Base-by-base conservation (phyloP, 345 rosid species). In the Syzygium aromaticum region DNA sequence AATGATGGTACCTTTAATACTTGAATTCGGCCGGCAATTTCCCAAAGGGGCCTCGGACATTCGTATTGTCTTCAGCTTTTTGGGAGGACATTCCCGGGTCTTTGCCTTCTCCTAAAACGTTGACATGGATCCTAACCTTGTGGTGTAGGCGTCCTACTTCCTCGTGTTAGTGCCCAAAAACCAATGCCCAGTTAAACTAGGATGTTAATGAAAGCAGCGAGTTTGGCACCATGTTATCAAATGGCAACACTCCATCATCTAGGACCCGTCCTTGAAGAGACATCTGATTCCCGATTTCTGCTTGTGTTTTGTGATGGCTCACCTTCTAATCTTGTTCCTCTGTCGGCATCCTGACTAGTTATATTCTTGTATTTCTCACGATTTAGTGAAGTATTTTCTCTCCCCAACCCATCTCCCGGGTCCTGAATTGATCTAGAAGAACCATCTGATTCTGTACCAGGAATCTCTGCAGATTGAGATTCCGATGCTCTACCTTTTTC, bases 401-500 rank as follows among this genome's bases (percentile, higher is more conserved):
- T 84, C 54, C 57, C 64, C 27, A 53, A 19, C 49, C 21, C 2
- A 0, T 84, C 61, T 84, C 61, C 43, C 13, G 61, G 80, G 86
- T 87, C 51, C 10, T 52, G 84, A 27, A 82, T 40, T 67, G 86
- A 87, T 28, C 30, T 63, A 40, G 67, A 63, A 27, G 28, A 33
- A 67, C 84, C 43, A 3, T 88, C 87, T 52, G 80, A 40, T 38
- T 73, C 80, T 73, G 46, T 84, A 49, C 84, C 86, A 86, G 28
- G n/a, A 21, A 21, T 40, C 28, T 85, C 84, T 51, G 10, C 85
- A 56, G 89, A 52, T 64, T 91, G 84, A 80, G 84, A 80, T 53
- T 84, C 86, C 28, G 73, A 85, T 77, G 85, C 88, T 85, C 59
- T 51, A 28, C 85, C 61, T 25, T 78, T 82, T 22, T 85, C 89